These are phyloP conservation scores for Withania somnifera DNA, from an alignment of 305 asterid species.

Conservation along the genomic window DNA sequence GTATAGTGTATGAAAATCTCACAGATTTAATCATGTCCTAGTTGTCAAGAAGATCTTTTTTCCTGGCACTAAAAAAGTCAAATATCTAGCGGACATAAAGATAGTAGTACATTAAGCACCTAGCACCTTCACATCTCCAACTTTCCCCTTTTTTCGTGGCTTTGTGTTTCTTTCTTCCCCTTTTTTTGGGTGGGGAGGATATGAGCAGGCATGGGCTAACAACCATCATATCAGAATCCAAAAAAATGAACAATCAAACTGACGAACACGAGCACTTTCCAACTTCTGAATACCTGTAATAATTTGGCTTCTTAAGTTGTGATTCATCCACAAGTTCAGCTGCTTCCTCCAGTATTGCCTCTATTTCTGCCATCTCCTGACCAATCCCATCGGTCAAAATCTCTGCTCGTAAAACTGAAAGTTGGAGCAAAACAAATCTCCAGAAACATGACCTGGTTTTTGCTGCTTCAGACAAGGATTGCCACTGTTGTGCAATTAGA, in stretches of 20 bases:
- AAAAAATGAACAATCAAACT: background rate
- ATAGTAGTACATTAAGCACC: background rate
- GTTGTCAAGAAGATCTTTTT: background rate
- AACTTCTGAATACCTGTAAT: slow-evolving; percentile 56
- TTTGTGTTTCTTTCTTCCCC: too few species aligned
- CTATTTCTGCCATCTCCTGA: slow-evolving; percentile 83
- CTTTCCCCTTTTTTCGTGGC: too few species aligned
- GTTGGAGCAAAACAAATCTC: slow-evolving; percentile 84
- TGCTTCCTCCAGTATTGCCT: slow-evolving; percentile 88
- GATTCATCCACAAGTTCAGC: slow-evolving; percentile 94
- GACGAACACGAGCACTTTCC: background rate
- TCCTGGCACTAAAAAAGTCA: background rate
- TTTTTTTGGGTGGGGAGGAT: too few species aligned
- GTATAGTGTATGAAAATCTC: background rate
- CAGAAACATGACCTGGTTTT: slow-evolving; percentile 74
- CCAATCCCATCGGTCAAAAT: slow-evolving; percentile 55
- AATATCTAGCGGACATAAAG: background rate
- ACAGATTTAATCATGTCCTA: background rate
- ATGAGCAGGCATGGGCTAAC: background rate
- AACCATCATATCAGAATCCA: background rate
- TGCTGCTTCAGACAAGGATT: slow-evolving; percentile 74
- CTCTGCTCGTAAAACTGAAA: slow-evolving; percentile 60
- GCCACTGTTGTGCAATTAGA: slow-evolving; percentile 56
- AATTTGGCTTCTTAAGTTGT: slow-evolving; percentile 75
- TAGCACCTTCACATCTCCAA: too few species aligned